phyloP scores from a whole-genome alignment of 2,329 filamentous ascomycete genomes.

The Aspergillus amoenus region DNA sequence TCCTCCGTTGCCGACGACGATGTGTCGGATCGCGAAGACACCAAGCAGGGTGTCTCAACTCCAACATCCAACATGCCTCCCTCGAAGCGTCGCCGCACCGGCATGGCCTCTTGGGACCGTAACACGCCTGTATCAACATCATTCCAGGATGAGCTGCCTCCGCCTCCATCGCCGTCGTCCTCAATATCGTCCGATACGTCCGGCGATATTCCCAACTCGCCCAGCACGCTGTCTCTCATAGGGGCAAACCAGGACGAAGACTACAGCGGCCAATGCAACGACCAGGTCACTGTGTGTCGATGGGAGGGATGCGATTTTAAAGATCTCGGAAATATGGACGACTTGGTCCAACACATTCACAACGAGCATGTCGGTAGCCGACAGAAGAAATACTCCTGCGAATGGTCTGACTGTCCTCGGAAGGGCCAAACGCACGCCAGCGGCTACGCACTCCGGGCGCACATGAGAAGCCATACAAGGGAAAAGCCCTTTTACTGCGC shows the following conservation, averaged over 20 bases:
- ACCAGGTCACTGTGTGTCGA: constrained; percentile 74
- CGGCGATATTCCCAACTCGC: constrained; percentile 76
- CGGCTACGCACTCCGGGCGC: constrained; percentile 91
- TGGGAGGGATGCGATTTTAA: constrained; percentile 74
- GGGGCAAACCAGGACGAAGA: constrained; percentile 52
- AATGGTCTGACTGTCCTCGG: constrained; percentile 85
- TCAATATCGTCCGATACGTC: constrained; percentile 90
- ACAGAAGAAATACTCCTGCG: constrained; percentile 97
- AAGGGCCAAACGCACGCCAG: constrained; percentile 92
- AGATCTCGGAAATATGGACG: constrained; percentile 78
- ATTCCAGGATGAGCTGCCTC: constrained; percentile 37
- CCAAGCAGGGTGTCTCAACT: constrained; percentile 52
- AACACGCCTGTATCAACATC: constrained; percentile 52
- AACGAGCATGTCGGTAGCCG: constrained; percentile 90
- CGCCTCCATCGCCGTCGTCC: constrained; percentile 53
- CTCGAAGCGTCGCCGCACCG: constrained; percentile 50
- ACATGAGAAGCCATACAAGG: constrained; percentile 95
- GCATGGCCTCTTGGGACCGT: constrained; percentile 45
- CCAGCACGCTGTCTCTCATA: constrained; percentile 48
- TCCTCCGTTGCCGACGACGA: constrained; percentile 65
- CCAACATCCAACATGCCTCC: constrained; percentile 44
- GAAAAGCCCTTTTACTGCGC: constrained; percentile 99
- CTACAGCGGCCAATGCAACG: constrained; percentile 69
- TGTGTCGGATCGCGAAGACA: constrained; percentile 56
- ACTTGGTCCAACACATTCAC: constrained; percentile 79